A percentile compares a stretch with the other conserved stretches of the same genome.
These are phyloP conservation scores for Cercospora janseana DNA, from an alignment of 2,329 filamentous ascomycete species.

Conservation along the genomic window DNA sequence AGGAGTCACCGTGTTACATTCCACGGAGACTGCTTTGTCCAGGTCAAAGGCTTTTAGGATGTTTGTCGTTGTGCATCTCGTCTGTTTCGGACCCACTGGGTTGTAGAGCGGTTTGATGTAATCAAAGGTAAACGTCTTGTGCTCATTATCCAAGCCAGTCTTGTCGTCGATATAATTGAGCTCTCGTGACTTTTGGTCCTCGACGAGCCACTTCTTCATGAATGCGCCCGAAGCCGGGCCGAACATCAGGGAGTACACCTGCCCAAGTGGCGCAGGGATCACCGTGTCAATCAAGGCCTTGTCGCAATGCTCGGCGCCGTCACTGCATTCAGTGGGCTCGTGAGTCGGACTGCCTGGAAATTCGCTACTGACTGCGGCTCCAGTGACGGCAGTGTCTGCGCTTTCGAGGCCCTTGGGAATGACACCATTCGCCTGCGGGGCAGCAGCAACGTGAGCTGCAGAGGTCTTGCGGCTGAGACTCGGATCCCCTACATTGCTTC, in stretches of 20 bases:
- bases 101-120: conserved; percentile 90
- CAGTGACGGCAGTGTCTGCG: conserved; percentile 42
- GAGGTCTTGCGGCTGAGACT: conserved; percentile 70
- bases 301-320: conserved; percentile 76
- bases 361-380: conserved; percentile 53
- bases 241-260: conserved; percentile 86
- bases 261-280: conserved; percentile 83
- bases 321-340: conserved; percentile 79
- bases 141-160: conserved; percentile 68
- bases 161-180: conserved; percentile 79
- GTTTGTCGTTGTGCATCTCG: conserved; percentile 87
- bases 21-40: conserved; percentile 82
- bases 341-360: conserved; percentile 85
- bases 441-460: conserved; percentile 44
- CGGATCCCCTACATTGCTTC: conserved; percentile 50
- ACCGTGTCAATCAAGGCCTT: conserved; percentile 81
- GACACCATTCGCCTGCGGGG: conserved; percentile 41
- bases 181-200: conserved; percentile 87
- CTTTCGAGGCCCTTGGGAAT: conserved; percentile 33
- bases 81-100: conserved; percentile 86
- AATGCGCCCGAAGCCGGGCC: conserved; percentile 75
- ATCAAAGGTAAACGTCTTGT: conserved; percentile 69
- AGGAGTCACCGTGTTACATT: conserved; percentile 80
- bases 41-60: conserved; percentile 80
- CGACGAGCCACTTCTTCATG: conserved; percentile 81